Conservation (phyloP, 176 grass and related monocot genomes). For the Typha latifolia region DNA sequence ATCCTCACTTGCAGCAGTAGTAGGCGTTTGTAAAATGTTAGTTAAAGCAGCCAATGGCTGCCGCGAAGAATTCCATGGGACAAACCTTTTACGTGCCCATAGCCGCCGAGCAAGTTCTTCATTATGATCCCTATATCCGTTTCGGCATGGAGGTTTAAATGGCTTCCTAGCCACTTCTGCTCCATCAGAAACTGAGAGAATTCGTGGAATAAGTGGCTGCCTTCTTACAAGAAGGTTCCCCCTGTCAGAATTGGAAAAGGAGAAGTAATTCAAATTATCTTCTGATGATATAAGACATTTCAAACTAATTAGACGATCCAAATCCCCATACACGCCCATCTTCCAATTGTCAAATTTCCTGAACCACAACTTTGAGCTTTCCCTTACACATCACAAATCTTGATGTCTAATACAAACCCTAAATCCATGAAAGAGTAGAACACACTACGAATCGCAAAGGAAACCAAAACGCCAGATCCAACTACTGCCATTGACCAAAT, state of each 20-base stretch:
- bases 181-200: conserved; percentile 85
- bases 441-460: neutral
- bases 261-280: conserved; percentile 8
- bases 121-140: conserved; percentile 55
- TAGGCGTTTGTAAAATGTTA: conserved; percentile 35
- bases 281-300: neutral
- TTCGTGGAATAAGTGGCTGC: conserved; percentile 80
- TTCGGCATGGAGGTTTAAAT: conserved; percentile 76
- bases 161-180: conserved; percentile 75
- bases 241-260: conserved; percentile 37
- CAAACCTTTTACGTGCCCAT: conserved; percentile 79
- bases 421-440: too few species aligned
- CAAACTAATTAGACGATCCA: too few species aligned
- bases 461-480: conserved; percentile 2
- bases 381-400: neutral
- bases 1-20: conserved; percentile 31
- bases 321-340: too few species aligned
- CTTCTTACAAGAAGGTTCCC: conserved; percentile 76
- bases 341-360: too few species aligned
- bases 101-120: conserved; percentile 67
- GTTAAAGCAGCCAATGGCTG: conserved; percentile 41
- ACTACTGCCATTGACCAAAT: neutral
- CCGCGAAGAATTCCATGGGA: conserved; percentile 55
- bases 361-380: too few species aligned
- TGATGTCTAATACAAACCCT: conserved; percentile 16